A percentile compares a stretch with the other conserved stretches of the same genome.
Conservation (phyloP, 306 rosid genomes). For the Astragalus glycyphyllos region DNA sequence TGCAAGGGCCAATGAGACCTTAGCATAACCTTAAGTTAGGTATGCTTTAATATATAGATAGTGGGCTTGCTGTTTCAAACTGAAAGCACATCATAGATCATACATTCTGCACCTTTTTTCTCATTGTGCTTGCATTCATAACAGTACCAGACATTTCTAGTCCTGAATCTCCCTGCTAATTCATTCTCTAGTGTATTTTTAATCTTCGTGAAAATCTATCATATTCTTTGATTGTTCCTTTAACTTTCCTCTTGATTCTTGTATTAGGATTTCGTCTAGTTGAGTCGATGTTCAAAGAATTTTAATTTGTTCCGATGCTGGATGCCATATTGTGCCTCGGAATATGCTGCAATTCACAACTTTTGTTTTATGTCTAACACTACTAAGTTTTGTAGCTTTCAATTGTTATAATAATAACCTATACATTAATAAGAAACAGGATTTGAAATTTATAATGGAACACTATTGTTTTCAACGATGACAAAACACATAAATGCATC, state of each 20-base stretch:
- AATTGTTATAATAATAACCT: constrained; percentile 9
- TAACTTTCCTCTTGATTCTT: background rate
- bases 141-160: constrained; percentile 18
- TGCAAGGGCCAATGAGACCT: constrained; percentile 34
- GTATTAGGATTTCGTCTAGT: background rate
- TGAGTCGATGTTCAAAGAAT: background rate
- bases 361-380: background rate
- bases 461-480: background rate
- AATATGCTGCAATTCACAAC: constrained; percentile 11
- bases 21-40: constrained; percentile 33
- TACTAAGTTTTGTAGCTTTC: background rate
- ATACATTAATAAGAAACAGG: constrained; percentile 2
- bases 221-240: constrained; percentile 10
- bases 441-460: constrained; percentile 8
- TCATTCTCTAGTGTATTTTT: constrained; percentile 22
- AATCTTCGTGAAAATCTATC: background rate
- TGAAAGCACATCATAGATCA: constrained; percentile 14
- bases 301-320: constrained; percentile 9
- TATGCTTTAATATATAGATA: constrained; percentile 31
- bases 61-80: constrained; percentile 29
- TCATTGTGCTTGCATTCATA: constrained; percentile 3
- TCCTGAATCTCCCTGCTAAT: constrained; percentile 22
- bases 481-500: constrained; percentile 11
- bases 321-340: background rate
- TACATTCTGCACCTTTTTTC: constrained; percentile 18